Conservation (phyloP, 352 stramenopile genomes). For the Globisporangium rhizosaccharum region DNA sequence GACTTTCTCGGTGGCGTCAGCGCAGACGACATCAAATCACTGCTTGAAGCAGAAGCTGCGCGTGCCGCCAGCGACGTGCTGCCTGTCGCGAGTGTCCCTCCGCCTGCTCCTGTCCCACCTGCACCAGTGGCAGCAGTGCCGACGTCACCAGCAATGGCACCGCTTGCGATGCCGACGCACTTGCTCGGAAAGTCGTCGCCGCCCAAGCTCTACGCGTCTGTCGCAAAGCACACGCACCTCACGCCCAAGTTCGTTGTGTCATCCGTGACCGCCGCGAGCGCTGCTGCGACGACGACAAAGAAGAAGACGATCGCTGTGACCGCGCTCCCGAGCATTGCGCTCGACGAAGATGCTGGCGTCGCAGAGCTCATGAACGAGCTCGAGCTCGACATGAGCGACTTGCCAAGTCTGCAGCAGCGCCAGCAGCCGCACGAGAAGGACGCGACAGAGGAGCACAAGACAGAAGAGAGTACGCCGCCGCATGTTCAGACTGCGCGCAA, state of each 20-base stretch:
- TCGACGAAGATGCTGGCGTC: constrained; percentile 37
- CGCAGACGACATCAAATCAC: constrained; percentile 39
- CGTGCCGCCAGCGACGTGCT: not conserved
- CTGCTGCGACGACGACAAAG: not conserved
- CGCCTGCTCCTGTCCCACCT: not conserved
- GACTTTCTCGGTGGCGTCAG: constrained; percentile 55
- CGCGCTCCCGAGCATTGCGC: constrained; percentile 1
- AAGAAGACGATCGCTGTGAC: not conserved
- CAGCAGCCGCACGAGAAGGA: constrained; percentile 2
- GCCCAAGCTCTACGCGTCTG: constrained; percentile 14
- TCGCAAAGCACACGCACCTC: constrained; percentile 3
- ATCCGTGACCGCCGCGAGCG: not conserved
- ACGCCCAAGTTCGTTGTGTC: constrained; percentile 10
- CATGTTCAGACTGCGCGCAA: not conserved
- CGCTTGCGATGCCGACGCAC: constrained; percentile 25
- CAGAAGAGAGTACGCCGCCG: constrained; percentile 28
- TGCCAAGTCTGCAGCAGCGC: constrained; percentile 6
- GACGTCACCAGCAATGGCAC: constrained; percentile 2
- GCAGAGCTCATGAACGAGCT: constrained; percentile 47
- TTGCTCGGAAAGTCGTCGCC: constrained; percentile 13
- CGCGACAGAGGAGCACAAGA: constrained; percentile 36
- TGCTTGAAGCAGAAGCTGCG: constrained; percentile 37
- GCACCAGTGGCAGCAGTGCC: not conserved
- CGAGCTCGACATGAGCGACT: constrained; percentile 31
- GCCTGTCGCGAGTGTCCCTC: not conserved